Percentiles rank a stretch among this genome's conserved stretches.
These are phyloP conservation scores for Edaphochlamys debaryana DNA, from an alignment of 139 green algal species.

Conservation along the genomic window DNA sequence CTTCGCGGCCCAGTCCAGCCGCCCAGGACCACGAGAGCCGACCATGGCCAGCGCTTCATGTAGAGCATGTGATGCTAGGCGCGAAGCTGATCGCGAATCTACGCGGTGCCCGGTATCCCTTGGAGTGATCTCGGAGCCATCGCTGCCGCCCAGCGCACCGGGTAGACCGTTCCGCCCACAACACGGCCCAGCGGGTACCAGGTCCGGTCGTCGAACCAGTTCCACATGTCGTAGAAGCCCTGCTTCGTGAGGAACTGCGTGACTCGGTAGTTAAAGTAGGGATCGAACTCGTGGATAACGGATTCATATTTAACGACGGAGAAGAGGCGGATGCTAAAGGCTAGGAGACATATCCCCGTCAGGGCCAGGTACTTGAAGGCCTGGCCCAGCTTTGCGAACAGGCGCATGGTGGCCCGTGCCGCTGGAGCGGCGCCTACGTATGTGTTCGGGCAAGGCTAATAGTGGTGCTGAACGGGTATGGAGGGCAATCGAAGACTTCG, in stretches of 20 bases:
- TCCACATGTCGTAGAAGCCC: slow-evolving; percentile 89
- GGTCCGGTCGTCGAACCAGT: slow-evolving; percentile 92
- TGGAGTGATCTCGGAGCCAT: too few species aligned
- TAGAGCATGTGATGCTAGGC: too few species aligned
- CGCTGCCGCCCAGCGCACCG: too few species aligned
- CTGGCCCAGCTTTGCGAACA: slow-evolving; percentile 5
- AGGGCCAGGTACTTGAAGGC: slow-evolving; percentile 61
- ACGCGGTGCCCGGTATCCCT: too few species aligned
- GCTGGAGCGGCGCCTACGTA: too few species aligned
- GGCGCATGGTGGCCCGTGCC: slow-evolving; percentile 1
- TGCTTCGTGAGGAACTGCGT: slow-evolving; percentile 86
- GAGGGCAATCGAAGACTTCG: too few species aligned
- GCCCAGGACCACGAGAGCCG: too few species aligned
- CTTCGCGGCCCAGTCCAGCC: too few species aligned
- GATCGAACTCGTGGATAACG: slow-evolving; percentile 86
- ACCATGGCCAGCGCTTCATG: too few species aligned
- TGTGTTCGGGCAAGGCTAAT: too few species aligned
- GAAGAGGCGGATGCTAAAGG: slow-evolving; percentile 86
- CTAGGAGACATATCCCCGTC: slow-evolving; percentile 74
- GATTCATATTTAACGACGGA: slow-evolving; percentile 94
- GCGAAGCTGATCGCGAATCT: too few species aligned
- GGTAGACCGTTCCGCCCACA: slow-evolving; percentile 91
- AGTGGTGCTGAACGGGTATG: too few species aligned
- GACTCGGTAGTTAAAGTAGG: slow-evolving; percentile 85
- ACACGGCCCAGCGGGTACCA: slow-evolving; percentile 94